Evolutionary conservation across 2,329 filamentous ascomycete species (phyloP), one percentile per base, ranked within the genome.

Genomic region (Mollisiaceae sp.): DNA sequence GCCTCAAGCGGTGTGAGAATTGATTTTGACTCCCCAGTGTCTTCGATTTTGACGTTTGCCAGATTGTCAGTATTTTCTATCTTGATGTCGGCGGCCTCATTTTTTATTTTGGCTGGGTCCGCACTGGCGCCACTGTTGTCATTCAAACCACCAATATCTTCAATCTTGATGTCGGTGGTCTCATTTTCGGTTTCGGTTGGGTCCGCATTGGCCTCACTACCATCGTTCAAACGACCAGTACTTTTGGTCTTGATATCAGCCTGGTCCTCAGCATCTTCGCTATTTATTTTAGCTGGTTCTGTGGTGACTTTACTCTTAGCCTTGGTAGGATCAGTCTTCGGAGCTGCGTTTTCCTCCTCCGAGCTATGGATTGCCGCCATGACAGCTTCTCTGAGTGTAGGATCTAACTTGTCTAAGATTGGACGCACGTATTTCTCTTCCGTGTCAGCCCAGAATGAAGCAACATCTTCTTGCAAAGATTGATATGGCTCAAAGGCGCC

Each of bases 341-440:
- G 50, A 3, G 66, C 63, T n/a, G 63, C 62, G 39, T 74, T 67
- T 52, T 73, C 55, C 71, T 71, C 69, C 58, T 72, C 71, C 8
- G 69, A 64, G 47, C 58, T 78, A 71, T 88, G 88, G 54, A 93
- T 79, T 24, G 85, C 83, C 66, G 86, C 84, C 67, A 90, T 77
- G 0, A 93, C 89, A 50, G 85, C 82, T 12, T 84, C 84, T 67
- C 85, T 82, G 64, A 89, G 83, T 54, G 87, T 85, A 3, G 89
- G 85, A 47, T 91, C 87, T 60, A 94, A 77, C 32, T 79, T 78
- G 8, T 84, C 85, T 6, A 90, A 77, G 14, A 90, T 85, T 0
- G 87, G 93, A 79, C 92, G 89, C 75, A 97, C 91, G 50, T 91
- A 84, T 69, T 90, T 89, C 75, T 93, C 89, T 73, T 97, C 93